Evolutionary conservation across 116 monocot species (phyloP).

Genomic region (Iris pallida): DNA sequence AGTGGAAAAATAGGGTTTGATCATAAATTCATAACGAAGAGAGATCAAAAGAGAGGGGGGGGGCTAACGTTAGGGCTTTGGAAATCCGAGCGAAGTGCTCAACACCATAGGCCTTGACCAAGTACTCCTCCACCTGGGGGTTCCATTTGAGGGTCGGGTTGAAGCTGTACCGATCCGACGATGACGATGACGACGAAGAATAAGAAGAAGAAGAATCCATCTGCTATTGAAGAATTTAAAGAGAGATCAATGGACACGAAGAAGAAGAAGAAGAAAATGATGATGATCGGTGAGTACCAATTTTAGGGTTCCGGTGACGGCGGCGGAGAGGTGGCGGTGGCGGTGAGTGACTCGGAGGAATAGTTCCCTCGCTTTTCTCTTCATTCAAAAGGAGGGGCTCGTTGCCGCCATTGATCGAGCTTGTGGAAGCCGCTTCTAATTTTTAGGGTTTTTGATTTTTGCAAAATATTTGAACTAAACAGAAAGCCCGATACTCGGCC

Average conservation of each 20-base stretch:
- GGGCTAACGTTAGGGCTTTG: slow-evolving; percentile 67
- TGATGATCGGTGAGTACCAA: not conserved
- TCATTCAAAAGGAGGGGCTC: slow-evolving; percentile 5
- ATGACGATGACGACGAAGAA: slow-evolving; percentile 4
- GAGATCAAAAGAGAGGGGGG: not conserved
- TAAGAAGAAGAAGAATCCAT: slow-evolving; percentile 37
- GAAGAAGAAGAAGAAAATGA: not conserved
- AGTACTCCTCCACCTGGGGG: slow-evolving; percentile 78
- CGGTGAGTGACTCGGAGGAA: slow-evolving; percentile 1
- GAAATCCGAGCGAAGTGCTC: slow-evolving; percentile 80
- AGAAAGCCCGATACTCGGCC: too few species aligned
- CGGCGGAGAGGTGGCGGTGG: not conserved
- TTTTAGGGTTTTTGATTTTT: too few species aligned
- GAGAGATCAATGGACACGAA: not conserved
- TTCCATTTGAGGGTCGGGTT: slow-evolving; percentile 79
- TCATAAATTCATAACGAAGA: not conserved
- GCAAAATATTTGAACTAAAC: too few species aligned
- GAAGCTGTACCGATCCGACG: slow-evolving; percentile 51
- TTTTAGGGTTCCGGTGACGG: not conserved
- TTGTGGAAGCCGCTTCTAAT: too few species aligned
- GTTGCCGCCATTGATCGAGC: too few species aligned
- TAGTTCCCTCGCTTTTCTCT: slow-evolving; percentile 11
- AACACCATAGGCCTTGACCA: slow-evolving; percentile 80
- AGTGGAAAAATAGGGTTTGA: not conserved
- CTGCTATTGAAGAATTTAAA: slow-evolving; percentile 6